phyloP scores from a whole-genome alignment of 164 flowering plant genomes.

The Magnolia sinica region DNA sequence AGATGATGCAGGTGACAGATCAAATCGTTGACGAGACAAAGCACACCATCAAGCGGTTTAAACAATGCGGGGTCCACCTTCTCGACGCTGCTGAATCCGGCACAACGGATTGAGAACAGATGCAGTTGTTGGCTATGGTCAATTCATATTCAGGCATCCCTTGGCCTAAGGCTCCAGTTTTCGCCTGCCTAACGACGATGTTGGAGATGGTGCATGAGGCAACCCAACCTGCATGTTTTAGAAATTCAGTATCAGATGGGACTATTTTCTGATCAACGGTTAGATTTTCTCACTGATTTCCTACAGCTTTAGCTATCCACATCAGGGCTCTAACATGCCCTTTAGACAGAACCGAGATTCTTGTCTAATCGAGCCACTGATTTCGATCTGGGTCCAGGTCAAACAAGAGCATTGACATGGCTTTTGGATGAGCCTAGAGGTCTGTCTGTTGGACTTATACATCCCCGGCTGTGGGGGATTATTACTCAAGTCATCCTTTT shows the following conservation, averaged over 20 bases:
- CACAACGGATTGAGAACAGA: constrained; percentile 4
- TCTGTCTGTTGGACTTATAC: too few species aligned
- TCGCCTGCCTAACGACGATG: neutral
- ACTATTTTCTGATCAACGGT: neutral
- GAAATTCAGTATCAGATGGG: neutral
- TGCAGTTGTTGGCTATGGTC: constrained; percentile 8
- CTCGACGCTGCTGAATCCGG: constrained; percentile 8
- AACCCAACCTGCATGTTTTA: neutral
- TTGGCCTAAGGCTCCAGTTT: neutral
- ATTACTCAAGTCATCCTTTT: too few species aligned
- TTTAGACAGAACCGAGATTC: too few species aligned
- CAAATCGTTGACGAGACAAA: neutral
- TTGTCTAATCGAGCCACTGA: too few species aligned
- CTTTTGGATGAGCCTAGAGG: too few species aligned
- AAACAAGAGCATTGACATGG: too few species aligned
- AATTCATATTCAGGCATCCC: constrained; percentile 1
- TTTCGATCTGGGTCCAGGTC: too few species aligned
- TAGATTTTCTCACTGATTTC: neutral
- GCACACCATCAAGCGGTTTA: neutral
- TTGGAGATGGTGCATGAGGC: neutral
- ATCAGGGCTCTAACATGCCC: too few species aligned
- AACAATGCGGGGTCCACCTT: neutral
- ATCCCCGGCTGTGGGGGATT: too few species aligned
- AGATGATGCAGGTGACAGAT: neutral
- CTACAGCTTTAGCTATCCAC: too few species aligned